phyloP scores from a whole-genome alignment of 2,329 filamentous ascomycete species.

The Calonectria pseudoreteaudii region DNA sequence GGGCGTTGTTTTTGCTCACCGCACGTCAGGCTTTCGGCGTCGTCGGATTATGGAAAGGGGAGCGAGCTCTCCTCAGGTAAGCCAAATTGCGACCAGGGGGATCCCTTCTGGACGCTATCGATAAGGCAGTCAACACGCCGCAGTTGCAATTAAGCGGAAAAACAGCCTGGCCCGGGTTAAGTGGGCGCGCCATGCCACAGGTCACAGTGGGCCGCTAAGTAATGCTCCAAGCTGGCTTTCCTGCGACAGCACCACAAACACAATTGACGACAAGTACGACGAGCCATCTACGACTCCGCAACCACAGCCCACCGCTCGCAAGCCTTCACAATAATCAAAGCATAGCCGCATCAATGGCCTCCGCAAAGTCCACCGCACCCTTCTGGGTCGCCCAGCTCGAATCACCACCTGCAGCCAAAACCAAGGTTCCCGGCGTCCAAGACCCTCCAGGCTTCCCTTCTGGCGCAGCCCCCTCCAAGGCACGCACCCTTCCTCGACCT shows the following conservation, averaged over 20 bases:
- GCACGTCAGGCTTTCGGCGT: conserved; percentile 36
- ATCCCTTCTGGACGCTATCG: conserved; percentile 31
- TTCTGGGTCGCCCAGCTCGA: conserved; percentile 88
- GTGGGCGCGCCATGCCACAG: conserved; percentile 17
- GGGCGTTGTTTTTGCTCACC: conserved; percentile 33
- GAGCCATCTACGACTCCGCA: not conserved
- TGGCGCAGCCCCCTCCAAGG: conserved; percentile 68
- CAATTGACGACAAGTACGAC: conserved; percentile 1
- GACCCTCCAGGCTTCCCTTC: conserved; percentile 88
- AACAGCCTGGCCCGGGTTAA: conserved; percentile 27
- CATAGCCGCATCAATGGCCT: conserved; percentile 38
- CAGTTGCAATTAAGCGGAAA: conserved; percentile 44
- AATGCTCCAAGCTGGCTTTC: conserved; percentile 34
- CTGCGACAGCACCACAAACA: conserved; percentile 8
- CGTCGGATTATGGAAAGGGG: conserved; percentile 43
- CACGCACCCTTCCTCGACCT: conserved; percentile 43
- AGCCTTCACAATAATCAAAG: not conserved
- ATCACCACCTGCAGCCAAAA: conserved; percentile 73
- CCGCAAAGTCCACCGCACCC: conserved; percentile 61
- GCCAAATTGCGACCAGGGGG: conserved; percentile 35
- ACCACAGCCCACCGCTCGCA: not conserved
- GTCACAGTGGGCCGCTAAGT: conserved; percentile 29
- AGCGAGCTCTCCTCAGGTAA: conserved; percentile 42
- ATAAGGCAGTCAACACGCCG: conserved; percentile 35
- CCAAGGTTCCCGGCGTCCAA: conserved; percentile 76